Evolutionary conservation across 139 green algal genomes (phyloP), one percentile per base, ranked within the genome.

Genomic region (Ettlia oleoabundans): DNA sequence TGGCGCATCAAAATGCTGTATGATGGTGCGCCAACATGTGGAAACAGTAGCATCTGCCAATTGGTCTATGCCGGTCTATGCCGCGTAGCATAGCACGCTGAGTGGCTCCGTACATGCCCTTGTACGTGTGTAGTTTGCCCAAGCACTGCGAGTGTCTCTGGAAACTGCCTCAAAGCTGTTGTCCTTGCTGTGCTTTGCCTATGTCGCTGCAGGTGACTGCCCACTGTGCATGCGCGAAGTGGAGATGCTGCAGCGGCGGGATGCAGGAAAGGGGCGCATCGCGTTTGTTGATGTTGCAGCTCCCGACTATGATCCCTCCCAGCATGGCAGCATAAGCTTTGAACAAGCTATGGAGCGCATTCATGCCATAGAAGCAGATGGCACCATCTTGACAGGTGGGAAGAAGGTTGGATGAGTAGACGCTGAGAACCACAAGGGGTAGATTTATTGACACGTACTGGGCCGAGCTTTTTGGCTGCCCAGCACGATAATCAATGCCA

Each of bases 171-270:
- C n/a, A n/a, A n/a, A n/a, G n/a, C n/a, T n/a, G n/a, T 15, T 58
- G 13, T 41, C 28, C n/a, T 19, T 21, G 6, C 26, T 28, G n/a
- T 30, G n/a, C 62, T 30, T 30, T 6, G 7, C 15, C 47, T 15
- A 24, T 68, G 15, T 7, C 62, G 8, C 28, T 24, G 32, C 67
- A 75, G 67, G 67, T 24, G 73, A 80, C 53, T 99, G 96, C 86
- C 93, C 94, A 0, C 79, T 98, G 33, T 99, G 96, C 87, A 93
- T 98, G 90, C 92, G 92, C 37, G 96, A 99, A 81, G 93, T 98
- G 24, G 90, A 98, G 82, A 98, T 99, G 88, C 84, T 99, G 47
- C 78, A 75, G 24, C 78, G 72, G 24, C 87, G 95, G 26, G 95
- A 96, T 47, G 85, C 79, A 22, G 89, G 84, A 10, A 80, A 86